Evolutionary conservation across 2,329 filamentous ascomycete species (phyloP).

Genomic region (Dactylonectria macrodidyma): DNA sequence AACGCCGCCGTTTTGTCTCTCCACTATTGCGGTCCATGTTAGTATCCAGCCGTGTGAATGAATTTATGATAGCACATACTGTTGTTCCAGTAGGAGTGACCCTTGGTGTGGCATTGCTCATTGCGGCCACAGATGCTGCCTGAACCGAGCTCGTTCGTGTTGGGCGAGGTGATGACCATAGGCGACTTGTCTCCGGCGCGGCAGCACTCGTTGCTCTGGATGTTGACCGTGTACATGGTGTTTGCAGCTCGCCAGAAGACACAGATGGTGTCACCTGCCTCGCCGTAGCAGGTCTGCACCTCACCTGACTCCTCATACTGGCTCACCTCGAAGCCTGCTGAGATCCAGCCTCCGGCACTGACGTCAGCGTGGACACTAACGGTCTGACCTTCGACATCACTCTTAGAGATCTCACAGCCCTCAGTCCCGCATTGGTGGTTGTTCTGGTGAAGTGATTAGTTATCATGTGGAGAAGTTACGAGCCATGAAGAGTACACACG

Average conservation of each 20-base stretch:
- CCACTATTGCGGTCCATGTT: not conserved
- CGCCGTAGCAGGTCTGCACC: constrained; percentile 6
- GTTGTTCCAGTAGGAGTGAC: constrained; percentile 3
- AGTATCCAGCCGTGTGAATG: not conserved
- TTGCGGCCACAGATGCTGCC: constrained; percentile 3
- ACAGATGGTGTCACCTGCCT: constrained; percentile 2
- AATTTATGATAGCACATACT: constrained; percentile 29
- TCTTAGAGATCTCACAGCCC: constrained; percentile 12
- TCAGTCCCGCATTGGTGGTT: not conserved
- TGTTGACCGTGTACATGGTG: not conserved
- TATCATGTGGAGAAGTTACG: not conserved
- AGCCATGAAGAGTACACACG: not conserved
- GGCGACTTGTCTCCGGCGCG: not conserved
- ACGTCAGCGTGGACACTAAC: not conserved
- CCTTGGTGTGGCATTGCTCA: constrained; percentile 15
- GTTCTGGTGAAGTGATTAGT: not conserved
- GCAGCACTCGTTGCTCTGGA: not conserved
- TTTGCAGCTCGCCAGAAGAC: constrained; percentile 8
- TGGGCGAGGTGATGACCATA: not conserved
- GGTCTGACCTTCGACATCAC: not conserved
- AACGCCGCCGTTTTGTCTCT: not conserved
- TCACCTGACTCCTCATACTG: not conserved
- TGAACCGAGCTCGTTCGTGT: not conserved
- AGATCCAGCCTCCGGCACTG: not conserved
- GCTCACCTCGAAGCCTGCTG: constrained; percentile 1